Conservation (phyloP, 2,329 filamentous ascomycete species). For the Epichloe brachyelytri region DNA sequence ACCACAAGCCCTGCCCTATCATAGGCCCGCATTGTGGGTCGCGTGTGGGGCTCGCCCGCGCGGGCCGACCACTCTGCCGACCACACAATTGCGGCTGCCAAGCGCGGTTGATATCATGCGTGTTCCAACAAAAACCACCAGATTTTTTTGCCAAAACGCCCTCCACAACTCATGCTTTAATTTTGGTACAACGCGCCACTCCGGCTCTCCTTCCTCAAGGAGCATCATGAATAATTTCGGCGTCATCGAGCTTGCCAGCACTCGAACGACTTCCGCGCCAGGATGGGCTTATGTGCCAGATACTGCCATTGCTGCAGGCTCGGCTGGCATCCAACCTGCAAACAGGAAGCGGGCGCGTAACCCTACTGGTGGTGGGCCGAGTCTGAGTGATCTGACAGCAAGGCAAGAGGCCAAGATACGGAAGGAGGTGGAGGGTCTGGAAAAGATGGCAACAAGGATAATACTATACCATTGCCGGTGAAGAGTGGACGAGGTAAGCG, state of each 20-base stretch:
- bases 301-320: constrained; percentile 41
- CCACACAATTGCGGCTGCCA: too few species aligned
- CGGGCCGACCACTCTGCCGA: too few species aligned
- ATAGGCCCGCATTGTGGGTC: too few species aligned
- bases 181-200: background rate
- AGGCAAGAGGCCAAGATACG: constrained; percentile 71
- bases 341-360: constrained; percentile 62
- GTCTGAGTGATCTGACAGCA: constrained; percentile 57
- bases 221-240: constrained; percentile 51
- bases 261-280: constrained; percentile 56
- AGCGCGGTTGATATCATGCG: too few species aligned
- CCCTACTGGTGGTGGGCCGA: constrained; percentile 32
- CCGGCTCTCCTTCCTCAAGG: background rate
- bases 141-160: too few species aligned
- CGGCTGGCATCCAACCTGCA: constrained; percentile 36
- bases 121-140: too few species aligned
- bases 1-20: too few species aligned
- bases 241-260: constrained; percentile 69
- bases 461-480: constrained; percentile 54
- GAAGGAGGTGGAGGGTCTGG: constrained; percentile 70
- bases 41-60: too few species aligned
- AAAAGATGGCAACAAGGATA: constrained; percentile 66
- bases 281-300: constrained; percentile 92
- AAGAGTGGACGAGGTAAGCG: constrained; percentile 32
- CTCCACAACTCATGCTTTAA: too few species aligned